phyloP scores from a whole-genome alignment of 2,329 filamentous ascomycete species.

The Arthrobotrys megalospora region DNA sequence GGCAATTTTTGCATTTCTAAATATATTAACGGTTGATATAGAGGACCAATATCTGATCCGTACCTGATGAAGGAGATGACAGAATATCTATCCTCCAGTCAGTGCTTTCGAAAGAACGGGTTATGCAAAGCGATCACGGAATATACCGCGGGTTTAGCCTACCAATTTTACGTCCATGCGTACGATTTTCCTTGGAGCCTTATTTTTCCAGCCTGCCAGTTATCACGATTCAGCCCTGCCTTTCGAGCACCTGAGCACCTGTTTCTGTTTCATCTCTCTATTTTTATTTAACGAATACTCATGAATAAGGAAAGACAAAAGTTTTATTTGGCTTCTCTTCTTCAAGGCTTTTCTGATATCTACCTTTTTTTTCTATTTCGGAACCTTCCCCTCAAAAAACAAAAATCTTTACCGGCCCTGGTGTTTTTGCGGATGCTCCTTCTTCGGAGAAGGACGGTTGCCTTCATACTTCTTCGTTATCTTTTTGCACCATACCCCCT shows the following conservation, averaged over 20 bases:
- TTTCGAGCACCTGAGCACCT: slow-evolving; percentile 36
- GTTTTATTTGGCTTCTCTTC: slow-evolving; percentile 60
- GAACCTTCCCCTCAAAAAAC: slow-evolving; percentile 44
- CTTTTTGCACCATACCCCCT: slow-evolving; percentile 58
- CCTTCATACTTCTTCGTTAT: slow-evolving; percentile 28
- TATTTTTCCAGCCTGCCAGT: slow-evolving; percentile 31
- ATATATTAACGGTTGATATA: slow-evolving; percentile 29
- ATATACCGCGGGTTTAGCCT: slow-evolving; percentile 24
- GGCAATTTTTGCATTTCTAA: slow-evolving; percentile 52
- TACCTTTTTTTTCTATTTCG: slow-evolving; percentile 37
- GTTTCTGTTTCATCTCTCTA: slow-evolving; percentile 14
- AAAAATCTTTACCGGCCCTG: slow-evolving; percentile 47
- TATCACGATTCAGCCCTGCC: slow-evolving; percentile 33
- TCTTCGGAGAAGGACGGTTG: slow-evolving; percentile 49
- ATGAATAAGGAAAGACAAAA: slow-evolving; percentile 62
- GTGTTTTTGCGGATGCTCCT: slow-evolving; percentile 50
- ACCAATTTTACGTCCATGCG: slow-evolving; percentile 10
- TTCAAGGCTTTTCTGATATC: slow-evolving; percentile 52
- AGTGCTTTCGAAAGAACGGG: slow-evolving; percentile 10
- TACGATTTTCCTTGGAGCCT: slow-evolving; percentile 44
- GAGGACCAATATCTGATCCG: slow-evolving; percentile 32
- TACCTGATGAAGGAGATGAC: slow-evolving; percentile 20
- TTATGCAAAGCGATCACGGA: slow-evolving; percentile 6
- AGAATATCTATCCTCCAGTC: slow-evolving; percentile 25
- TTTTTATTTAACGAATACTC: slow-evolving; percentile 49